Evolutionary conservation across 176 grass and related monocot genomes (phyloP).

Genomic region (Musa beccarii): DNA sequence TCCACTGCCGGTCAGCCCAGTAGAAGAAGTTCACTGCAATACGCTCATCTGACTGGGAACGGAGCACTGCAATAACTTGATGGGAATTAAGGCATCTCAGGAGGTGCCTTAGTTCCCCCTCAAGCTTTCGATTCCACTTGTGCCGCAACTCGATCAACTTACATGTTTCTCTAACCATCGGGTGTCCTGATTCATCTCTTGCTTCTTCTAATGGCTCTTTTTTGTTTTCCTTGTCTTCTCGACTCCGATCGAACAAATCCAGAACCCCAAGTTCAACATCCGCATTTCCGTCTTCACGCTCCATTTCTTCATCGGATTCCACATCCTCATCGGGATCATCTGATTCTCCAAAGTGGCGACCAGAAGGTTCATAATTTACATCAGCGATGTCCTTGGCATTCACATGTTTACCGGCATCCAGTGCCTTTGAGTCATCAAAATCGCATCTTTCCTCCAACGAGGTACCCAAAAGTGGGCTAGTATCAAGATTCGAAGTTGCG

Average conservation of each 20-base stretch:
- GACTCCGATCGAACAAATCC: conserved; percentile 26
- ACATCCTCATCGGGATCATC: conserved; percentile 3
- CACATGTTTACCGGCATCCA: neutral
- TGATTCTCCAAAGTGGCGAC: neutral
- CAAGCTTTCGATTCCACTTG: conserved; percentile 60
- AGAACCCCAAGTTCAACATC: conserved; percentile 11
- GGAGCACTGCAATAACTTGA: conserved; percentile 61
- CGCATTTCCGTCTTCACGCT: conserved; percentile 1
- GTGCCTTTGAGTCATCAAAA: neutral
- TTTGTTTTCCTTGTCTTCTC: neutral
- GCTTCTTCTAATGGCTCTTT: conserved; percentile 12
- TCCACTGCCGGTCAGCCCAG: conserved; percentile 80
- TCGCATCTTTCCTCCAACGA: neutral
- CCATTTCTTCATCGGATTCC: conserved; percentile 12
- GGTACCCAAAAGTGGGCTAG: neutral
- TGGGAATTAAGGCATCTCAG: conserved; percentile 48
- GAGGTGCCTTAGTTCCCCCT: conserved; percentile 57
- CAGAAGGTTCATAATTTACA: neutral
- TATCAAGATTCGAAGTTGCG: neutral
- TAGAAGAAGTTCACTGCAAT: conserved; percentile 62
- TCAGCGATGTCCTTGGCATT: neutral
- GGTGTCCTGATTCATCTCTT: conserved; percentile 49
- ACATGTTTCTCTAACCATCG: conserved; percentile 54
- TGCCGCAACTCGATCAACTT: conserved; percentile 50
- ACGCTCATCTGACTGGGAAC: conserved; percentile 42